Evolutionary conservation across 2,329 filamentous ascomycete species (phyloP).

Genomic region (Dryadomyces sulphureus): DNA sequence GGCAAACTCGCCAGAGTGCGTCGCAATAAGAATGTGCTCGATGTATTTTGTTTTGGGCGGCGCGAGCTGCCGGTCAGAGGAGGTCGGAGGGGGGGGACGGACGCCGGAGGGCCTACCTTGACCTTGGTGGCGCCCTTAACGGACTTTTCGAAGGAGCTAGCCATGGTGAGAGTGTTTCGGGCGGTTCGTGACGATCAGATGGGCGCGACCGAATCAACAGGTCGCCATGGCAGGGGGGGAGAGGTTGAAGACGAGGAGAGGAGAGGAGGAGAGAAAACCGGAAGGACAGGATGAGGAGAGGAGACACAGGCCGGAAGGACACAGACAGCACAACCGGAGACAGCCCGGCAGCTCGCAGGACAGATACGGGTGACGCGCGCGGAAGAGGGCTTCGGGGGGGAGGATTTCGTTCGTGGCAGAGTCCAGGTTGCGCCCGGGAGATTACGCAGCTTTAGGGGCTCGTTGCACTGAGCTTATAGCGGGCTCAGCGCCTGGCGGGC

Average conservation of each 20-base stretch:
- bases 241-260: neutral
- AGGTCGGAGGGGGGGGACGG: neutral
- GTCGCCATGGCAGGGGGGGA: constrained; percentile 6
- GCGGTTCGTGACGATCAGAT: no score
- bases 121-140: constrained; percentile 98
- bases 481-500: neutral
- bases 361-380: neutral
- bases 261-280: neutral
- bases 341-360: neutral
- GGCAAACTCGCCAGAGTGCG: constrained; percentile 84
- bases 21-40: constrained; percentile 92
- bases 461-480: neutral
- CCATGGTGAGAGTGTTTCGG: constrained; percentile 33
- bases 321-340: neutral
- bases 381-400: no score
- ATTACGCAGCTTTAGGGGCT: neutral
- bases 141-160: constrained; percentile 92
- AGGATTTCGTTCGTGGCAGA: no score
- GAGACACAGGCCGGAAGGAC: neutral
- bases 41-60: constrained; percentile 99
- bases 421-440: no score
- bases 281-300: neutral
- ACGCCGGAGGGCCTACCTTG: constrained; percentile 47
- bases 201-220: no score
- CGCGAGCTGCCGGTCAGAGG: constrained; percentile 49